Conservation (phyloP, 495 filamentous ascomycete species). For the Daldinia decipiens region DNA sequence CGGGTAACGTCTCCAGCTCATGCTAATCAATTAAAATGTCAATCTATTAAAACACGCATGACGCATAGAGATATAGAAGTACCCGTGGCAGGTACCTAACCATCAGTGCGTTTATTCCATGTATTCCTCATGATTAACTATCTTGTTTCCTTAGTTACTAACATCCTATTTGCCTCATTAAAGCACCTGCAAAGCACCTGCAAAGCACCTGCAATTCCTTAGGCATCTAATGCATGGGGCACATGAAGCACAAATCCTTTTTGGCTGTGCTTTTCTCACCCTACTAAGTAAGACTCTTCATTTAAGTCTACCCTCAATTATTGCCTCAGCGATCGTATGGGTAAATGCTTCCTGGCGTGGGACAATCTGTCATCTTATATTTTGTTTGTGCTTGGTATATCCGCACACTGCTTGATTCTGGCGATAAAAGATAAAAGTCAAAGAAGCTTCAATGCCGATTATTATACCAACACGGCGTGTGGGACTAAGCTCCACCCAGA, state of each 20-base stretch:
- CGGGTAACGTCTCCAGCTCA: neutral
- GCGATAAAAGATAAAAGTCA: neutral
- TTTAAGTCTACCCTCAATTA: neutral
- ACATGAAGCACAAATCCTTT: constrained; percentile 1
- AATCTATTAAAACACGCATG: neutral
- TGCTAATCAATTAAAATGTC: neutral
- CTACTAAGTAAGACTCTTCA: neutral
- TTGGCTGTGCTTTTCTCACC: neutral
- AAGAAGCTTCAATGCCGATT: constrained; percentile 1
- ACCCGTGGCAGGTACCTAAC: too few relatives aligned
- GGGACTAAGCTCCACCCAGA: constrained; percentile 26
- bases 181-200: too few relatives aligned
- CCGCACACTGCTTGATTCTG: neutral
- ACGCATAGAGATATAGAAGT: neutral
- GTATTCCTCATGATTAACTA: neutral
- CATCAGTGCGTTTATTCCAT: neutral
- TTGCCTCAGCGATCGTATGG: constrained; percentile 2
- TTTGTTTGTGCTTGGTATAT: neutral
- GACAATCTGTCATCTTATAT: neutral
- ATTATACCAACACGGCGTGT: constrained; percentile 1
- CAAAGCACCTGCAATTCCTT: too few relatives aligned
- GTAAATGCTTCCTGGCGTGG: neutral
- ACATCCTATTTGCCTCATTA: neutral
- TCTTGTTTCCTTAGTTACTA: neutral
- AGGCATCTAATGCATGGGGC: neutral